Conservation (phyloP, 768 basidiomycete genomes). For the Fistulinella prunicolor region DNA sequence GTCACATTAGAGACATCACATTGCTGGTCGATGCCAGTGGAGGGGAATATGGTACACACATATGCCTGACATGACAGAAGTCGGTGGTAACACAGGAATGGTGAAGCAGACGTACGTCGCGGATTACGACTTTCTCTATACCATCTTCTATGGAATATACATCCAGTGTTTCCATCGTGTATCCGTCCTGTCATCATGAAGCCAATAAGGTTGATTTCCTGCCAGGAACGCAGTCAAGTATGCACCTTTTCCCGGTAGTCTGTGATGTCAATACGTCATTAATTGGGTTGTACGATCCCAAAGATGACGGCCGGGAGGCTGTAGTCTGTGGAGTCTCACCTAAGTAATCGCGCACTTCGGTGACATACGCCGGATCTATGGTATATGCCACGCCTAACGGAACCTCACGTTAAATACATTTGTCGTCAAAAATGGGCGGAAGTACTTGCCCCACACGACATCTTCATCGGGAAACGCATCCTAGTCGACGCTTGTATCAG, state of each 20-base stretch:
- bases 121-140: slow-evolving; percentile 52
- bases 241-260: slow-evolving; percentile 84
- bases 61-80: slow-evolving; percentile 41
- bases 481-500: slow-evolving; percentile 8
- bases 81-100: background rate
- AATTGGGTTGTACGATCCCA: background rate
- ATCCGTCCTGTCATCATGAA: slow-evolving; percentile 65
- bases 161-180: slow-evolving; percentile 77
- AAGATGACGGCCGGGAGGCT: background rate
- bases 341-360: slow-evolving; percentile 79
- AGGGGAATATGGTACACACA: slow-evolving; percentile 34
- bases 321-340: slow-evolving; percentile 43
- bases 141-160: slow-evolving; percentile 58
- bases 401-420: background rate
- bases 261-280: slow-evolving; percentile 22
- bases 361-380: slow-evolving; percentile 72
- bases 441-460: slow-evolving; percentile 60
- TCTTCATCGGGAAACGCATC: slow-evolving; percentile 34
- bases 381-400: slow-evolving; percentile 75
- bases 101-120: slow-evolving; percentile 38
- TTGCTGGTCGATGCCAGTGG: background rate
- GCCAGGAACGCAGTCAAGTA: no score
- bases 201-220: background rate
- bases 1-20: background rate
- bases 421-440: no score